Evolutionary conservation across 306 rosid species (phyloP), one percentile per base, ranked within the genome.

Genomic region (Corylus avellana): DNA sequence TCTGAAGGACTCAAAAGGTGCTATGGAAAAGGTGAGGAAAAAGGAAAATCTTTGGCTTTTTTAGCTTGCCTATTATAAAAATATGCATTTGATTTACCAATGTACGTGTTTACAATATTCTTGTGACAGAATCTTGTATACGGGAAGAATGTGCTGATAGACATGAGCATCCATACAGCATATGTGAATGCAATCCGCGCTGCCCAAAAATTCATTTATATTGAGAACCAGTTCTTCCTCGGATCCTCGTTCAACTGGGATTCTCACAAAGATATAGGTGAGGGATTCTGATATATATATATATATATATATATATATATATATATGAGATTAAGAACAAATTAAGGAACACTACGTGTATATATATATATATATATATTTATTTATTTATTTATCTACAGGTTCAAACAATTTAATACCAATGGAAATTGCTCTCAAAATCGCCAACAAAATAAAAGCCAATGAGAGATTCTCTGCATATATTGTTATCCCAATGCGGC

Each of bases 191-290:
- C 95, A 46, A 93, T 91, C 77, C 88, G 98, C 16, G 63, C 91
- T 11, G 95, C 98, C 47, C 92, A 93, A 76, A 88, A 90, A 77
- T 93, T 90, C 85, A 89, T 93, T 75, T 93, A 91, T 75, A 87
- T 91, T 12, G 97, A 93, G 83, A 93, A 91, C 74, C 97, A 93
- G 78, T 90, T 91, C 85, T 93, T 91, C 80, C 88, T 92, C 44
- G 98, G 98, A 46, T 94, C 98, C 0, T 94, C 98, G 5, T 91
- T 80, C 81, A 88, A 90, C 74, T 94, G 98, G 97, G 84, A 74
- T 80, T 85, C 94, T 78, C 64, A 46, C 82, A 91, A 70, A 80
- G 91, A 92, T 74, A 74, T 88, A 3, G 98, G 98, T 92, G 77
- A 85, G 87, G 68, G 79, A 63, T 51, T 82, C 35, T 32, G 35